Conservation (phyloP, 2,329 filamentous ascomycete genomes). For the Aspergillus viridinutans region DNA sequence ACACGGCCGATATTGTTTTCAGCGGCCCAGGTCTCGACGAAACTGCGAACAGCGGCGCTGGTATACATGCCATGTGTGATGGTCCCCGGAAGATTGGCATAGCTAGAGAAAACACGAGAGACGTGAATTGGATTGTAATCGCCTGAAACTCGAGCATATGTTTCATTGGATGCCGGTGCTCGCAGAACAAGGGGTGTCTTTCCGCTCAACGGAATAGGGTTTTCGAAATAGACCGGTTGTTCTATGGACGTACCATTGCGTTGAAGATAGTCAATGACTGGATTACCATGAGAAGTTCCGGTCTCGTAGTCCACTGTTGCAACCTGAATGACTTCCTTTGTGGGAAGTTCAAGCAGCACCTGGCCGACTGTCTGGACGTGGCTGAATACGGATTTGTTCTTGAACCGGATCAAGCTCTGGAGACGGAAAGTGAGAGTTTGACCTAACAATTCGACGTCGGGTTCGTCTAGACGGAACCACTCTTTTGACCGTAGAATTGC, state of each 20-base stretch:
- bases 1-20: slow-evolving; percentile 98
- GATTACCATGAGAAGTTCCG: slow-evolving; percentile 87
- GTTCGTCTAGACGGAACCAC: slow-evolving; percentile 88
- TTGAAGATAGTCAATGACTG: slow-evolving; percentile 92
- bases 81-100: slow-evolving; percentile 90
- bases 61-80: slow-evolving; percentile 99
- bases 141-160: slow-evolving; percentile 92
- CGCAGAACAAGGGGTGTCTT: slow-evolving; percentile 84
- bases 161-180: slow-evolving; percentile 94
- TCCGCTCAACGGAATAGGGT: slow-evolving; percentile 90
- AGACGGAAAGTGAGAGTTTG: slow-evolving; percentile 96
- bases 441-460: slow-evolving; percentile 79
- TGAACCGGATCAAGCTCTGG: slow-evolving; percentile 85
- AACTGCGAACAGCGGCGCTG: slow-evolving; percentile 87
- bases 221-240: slow-evolving; percentile 95
- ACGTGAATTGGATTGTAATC: slow-evolving; percentile 99
- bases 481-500: slow-evolving; percentile 94
- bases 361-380: slow-evolving; percentile 88
- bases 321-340: slow-evolving; percentile 95
- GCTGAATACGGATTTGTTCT: slow-evolving; percentile 89
- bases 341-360: slow-evolving; percentile 88
- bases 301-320: slow-evolving; percentile 96
- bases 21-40: slow-evolving; percentile 97
- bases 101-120: slow-evolving; percentile 91
- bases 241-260: slow-evolving; percentile 89